A percentile compares a stretch with the other conserved stretches of the same genome.
phyloP scores from a whole-genome alignment of 306 rosid genomes.

The Leucaena leucocephala region DNA sequence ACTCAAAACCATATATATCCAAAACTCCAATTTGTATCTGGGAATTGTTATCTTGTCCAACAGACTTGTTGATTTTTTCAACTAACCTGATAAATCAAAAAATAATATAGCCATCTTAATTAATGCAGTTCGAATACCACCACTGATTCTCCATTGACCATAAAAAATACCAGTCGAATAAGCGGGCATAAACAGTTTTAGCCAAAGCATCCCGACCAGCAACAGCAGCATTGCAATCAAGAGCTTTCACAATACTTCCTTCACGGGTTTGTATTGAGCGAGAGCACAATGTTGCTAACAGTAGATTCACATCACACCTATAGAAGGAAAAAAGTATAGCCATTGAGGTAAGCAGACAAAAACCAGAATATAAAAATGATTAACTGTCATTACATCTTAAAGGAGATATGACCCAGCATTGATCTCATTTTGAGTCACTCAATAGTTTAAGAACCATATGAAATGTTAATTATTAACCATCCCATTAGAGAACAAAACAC shows the following conservation, averaged over 20 bases:
- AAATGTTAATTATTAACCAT: not conserved
- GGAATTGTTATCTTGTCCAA: constrained; percentile 89
- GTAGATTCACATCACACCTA: constrained; percentile 82
- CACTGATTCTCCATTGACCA: constrained; percentile 28
- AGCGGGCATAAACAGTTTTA: constrained; percentile 86
- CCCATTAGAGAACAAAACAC: not conserved
- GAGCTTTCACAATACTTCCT: constrained; percentile 89
- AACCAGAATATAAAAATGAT: constrained; percentile 6
- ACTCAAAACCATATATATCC: constrained; percentile 98
- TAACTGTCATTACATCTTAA: constrained; percentile 27
- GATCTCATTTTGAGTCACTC: constrained; percentile 5
- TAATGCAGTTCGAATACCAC: not conserved
- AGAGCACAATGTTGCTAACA: constrained; percentile 76
- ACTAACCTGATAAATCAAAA: constrained; percentile 79
- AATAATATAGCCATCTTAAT: constrained; percentile 11
- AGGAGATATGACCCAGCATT: constrained; percentile 28
- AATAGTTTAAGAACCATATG: not conserved
- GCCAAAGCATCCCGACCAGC: constrained; percentile 94
- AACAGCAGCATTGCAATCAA: constrained; percentile 87
- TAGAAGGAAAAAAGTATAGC: constrained; percentile 28
- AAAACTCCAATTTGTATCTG: constrained; percentile 80
- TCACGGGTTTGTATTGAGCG: constrained; percentile 93
- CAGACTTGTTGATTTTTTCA: constrained; percentile 87
- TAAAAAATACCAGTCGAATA: constrained; percentile 82
- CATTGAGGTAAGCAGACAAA: constrained; percentile 18